phyloP scores from a whole-genome alignment of 495 filamentous ascomycete species.

The Xylaria venustula region DNA sequence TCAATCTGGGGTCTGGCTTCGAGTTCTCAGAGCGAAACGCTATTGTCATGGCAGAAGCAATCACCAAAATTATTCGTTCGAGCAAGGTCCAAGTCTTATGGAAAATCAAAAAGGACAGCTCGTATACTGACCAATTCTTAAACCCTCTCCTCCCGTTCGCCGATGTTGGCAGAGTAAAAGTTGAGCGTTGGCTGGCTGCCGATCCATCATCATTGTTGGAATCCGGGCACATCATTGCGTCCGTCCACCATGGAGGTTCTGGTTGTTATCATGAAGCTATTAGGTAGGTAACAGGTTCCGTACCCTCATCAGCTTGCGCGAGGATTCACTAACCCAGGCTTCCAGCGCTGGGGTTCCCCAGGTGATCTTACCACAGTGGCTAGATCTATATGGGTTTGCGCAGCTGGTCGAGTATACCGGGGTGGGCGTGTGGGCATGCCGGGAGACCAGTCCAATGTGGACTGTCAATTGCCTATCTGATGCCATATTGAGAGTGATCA shows the following conservation, averaged over 20 bases:
- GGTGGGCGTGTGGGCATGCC: slow-evolving; percentile 49
- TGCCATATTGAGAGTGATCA: slow-evolving; percentile 16
- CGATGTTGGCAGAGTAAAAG: slow-evolving; percentile 29
- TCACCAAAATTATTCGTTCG: slow-evolving; percentile 36
- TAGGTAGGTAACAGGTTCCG: slow-evolving; percentile 42
- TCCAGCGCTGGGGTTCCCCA: slow-evolving; percentile 50
- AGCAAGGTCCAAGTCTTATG: slow-evolving; percentile 43
- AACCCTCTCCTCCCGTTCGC: slow-evolving; percentile 19
- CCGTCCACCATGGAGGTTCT: slow-evolving; percentile 54
- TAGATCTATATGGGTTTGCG: slow-evolving; percentile 51
- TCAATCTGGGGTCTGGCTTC: slow-evolving; percentile 48
- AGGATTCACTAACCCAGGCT: no score
- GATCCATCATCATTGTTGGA: slow-evolving; percentile 48
- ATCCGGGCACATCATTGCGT: slow-evolving; percentile 43
- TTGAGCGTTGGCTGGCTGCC: slow-evolving; percentile 47
- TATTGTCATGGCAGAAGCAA: slow-evolving; percentile 33
- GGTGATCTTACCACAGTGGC: slow-evolving; percentile 48
- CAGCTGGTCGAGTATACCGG: slow-evolving; percentile 47
- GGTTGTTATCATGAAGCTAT: slow-evolving; percentile 54
- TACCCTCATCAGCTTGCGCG: not conserved
- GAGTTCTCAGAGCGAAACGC: slow-evolving; percentile 18
- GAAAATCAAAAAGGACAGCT: slow-evolving; percentile 33
- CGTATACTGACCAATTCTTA: slow-evolving; percentile 20
- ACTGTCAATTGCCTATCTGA: slow-evolving; percentile 22
- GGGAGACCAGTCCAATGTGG: slow-evolving; percentile 25